Conservation (phyloP, 306 rosid genomes). For the Vicia villosa region DNA sequence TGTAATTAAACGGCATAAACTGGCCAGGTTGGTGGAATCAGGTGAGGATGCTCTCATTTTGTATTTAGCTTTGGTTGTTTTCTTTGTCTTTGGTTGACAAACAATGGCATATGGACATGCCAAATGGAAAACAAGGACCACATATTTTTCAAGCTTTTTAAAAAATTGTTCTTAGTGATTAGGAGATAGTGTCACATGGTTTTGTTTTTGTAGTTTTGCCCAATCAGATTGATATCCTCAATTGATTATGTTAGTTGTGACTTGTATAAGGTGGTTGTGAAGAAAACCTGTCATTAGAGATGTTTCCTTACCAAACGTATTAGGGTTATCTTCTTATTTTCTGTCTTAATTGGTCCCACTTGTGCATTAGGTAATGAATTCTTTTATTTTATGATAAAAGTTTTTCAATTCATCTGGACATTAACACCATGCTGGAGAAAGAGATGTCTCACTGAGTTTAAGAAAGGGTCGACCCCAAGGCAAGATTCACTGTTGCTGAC, state of each 20-base stretch:
- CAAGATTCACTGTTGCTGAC: too few relatives aligned
- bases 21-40: slow-evolving; percentile 68
- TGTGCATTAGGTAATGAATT: slow-evolving; percentile 31
- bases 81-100: slow-evolving; percentile 68
- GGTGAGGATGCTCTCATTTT: slow-evolving; percentile 58
- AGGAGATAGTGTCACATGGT: slow-evolving; percentile 57
- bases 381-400: not conserved
- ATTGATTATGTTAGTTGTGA: slow-evolving; percentile 48
- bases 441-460: too few relatives aligned
- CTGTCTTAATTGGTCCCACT: slow-evolving; percentile 28
- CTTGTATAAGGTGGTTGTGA: slow-evolving; percentile 48
- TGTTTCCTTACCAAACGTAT: slow-evolving; percentile 44
- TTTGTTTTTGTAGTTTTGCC: slow-evolving; percentile 46
- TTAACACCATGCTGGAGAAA: too few relatives aligned
- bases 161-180: slow-evolving; percentile 32
- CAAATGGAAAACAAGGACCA: slow-evolving; percentile 65
- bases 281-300: slow-evolving; percentile 33
- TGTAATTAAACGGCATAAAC: slow-evolving; percentile 40
- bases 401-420: too few relatives aligned
- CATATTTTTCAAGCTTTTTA: slow-evolving; percentile 33
- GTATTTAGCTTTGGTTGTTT: slow-evolving; percentile 80
- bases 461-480: too few relatives aligned
- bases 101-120: slow-evolving; percentile 56
- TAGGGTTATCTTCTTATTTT: slow-evolving; percentile 39
- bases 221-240: slow-evolving; percentile 32